A percentile compares a stretch with the other conserved stretches of the same genome.
phyloP scores from a whole-genome alignment of 495 filamentous ascomycete species.

The Aspergillus asperescens region DNA sequence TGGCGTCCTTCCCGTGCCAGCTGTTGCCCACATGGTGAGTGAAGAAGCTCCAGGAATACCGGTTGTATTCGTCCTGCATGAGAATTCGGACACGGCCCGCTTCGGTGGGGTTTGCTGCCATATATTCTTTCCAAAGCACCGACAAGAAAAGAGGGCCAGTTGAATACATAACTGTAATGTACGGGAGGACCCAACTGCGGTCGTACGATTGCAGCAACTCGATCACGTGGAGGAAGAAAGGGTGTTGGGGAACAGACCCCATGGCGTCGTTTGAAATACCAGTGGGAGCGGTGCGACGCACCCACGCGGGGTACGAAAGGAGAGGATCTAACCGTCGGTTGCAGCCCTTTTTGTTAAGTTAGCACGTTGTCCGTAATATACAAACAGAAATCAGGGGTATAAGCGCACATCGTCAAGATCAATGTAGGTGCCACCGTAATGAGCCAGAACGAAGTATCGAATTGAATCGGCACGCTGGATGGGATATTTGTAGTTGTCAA shows the following conservation, averaged over 20 bases:
- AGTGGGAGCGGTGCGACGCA: slow-evolving; percentile 72
- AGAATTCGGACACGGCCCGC: slow-evolving; percentile 48
- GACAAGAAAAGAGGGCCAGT: slow-evolving; percentile 82
- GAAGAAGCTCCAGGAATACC: slow-evolving; percentile 71
- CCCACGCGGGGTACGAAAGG: slow-evolving; percentile 75
- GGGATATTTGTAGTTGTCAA: slow-evolving; percentile 70
- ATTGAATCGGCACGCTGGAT: slow-evolving; percentile 87
- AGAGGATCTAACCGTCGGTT: slow-evolving; percentile 76
- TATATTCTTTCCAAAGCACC: slow-evolving; percentile 79
- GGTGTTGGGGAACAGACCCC: slow-evolving; percentile 73
- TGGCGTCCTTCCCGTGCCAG: slow-evolving; percentile 72
- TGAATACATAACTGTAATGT: slow-evolving; percentile 84
- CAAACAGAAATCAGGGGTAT: background rate
- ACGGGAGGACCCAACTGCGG: slow-evolving; percentile 72
- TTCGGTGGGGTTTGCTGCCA: slow-evolving; percentile 38
- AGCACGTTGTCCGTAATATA: background rate
- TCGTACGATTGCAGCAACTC: slow-evolving; percentile 65
- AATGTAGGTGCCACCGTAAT: slow-evolving; percentile 84
- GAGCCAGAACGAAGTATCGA: slow-evolving; percentile 78
- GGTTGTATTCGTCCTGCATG: slow-evolving; percentile 64
- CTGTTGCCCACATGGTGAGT: slow-evolving; percentile 67
- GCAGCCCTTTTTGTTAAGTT: slow-evolving; percentile 57
- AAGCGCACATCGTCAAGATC: slow-evolving; percentile 76
- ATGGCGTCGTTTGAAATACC: slow-evolving; percentile 90
- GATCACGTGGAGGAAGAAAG: slow-evolving; percentile 73